Conservation (phyloP, 768 basidiomycete genomes). For the Lactarius deliciosus region DNA sequence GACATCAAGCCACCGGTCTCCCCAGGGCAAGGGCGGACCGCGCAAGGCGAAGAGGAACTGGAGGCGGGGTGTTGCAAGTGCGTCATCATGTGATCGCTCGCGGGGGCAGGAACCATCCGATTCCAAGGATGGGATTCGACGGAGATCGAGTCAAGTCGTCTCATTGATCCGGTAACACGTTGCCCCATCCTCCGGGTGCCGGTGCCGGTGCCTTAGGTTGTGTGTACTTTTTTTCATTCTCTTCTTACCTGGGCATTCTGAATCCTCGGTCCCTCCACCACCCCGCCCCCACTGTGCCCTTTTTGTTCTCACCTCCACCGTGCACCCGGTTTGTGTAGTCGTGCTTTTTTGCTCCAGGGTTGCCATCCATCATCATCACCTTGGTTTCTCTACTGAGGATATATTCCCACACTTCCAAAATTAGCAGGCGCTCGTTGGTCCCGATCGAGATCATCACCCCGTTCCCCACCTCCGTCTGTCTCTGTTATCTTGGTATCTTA, state of each 20-base stretch:
- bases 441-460: conserved; percentile 16
- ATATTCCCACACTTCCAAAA: conserved; percentile 17
- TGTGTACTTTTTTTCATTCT: conserved; percentile 5
- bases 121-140: not conserved
- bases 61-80: conserved; percentile 77
- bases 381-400: conserved; percentile 9
- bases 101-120: conserved; percentile 15
- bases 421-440: conserved; percentile 7
- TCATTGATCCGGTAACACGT: conserved; percentile 8
- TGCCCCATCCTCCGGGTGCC: not conserved
- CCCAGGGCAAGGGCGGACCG: conserved; percentile 26
- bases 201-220: conserved; percentile 1
- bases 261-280: conserved; percentile 11
- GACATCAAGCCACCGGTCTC: conserved; percentile 19
- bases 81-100: conserved; percentile 68
- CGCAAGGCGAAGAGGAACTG: conserved; percentile 43
- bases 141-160: not conserved
- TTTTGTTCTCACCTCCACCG: not conserved
- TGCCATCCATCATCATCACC: not conserved
- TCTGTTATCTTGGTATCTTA: not conserved
- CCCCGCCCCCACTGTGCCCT: not conserved
- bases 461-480: not conserved
- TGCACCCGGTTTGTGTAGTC: conserved; percentile 8
- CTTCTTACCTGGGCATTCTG: conserved; percentile 1
- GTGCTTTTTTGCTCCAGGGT: conserved; percentile 7